Conservation (phyloP, 805 yeast species). For the Yarrowia yakushimensis region DNA sequence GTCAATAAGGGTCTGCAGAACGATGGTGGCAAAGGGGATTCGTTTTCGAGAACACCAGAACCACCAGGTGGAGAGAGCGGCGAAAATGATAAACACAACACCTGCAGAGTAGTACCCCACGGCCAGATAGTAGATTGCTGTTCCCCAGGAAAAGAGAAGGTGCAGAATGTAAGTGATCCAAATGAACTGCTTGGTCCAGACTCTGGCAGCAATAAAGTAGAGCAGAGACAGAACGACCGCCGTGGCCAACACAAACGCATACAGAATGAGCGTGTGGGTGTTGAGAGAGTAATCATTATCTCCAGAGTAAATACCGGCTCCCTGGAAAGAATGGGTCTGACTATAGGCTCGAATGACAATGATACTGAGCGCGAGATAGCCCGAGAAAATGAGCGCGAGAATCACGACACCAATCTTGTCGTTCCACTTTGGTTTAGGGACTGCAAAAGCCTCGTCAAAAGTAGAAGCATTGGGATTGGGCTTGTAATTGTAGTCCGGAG, state of each 20-base stretch:
- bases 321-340: conserved; percentile 51
- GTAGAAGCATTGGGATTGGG: conserved; percentile 40
- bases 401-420: conserved; percentile 56
- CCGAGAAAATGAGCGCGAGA: conserved; percentile 47
- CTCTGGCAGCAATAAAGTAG: conserved; percentile 59
- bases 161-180: conserved; percentile 64
- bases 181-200: conserved; percentile 65
- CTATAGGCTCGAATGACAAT: conserved; percentile 65
- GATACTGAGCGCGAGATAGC: conserved; percentile 67
- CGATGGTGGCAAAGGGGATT: conserved; percentile 71
- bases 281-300: conserved; percentile 59
- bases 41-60: conserved; percentile 69
- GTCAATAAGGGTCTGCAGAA: conserved; percentile 67
- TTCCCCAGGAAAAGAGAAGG: conserved; percentile 64
- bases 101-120: conserved; percentile 76
- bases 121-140: conserved; percentile 69
- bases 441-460: conserved; percentile 67
- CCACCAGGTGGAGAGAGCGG: conserved; percentile 60
- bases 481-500: conserved; percentile 26
- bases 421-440: conserved; percentile 60
- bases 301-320: conserved; percentile 57
- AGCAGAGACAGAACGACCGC: conserved; percentile 55
- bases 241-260: conserved; percentile 61
- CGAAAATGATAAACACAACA: conserved; percentile 64
- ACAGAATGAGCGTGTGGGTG: conserved; percentile 69